Evolutionary conservation across 148 eudicot genomes (phyloP), one percentile per base, ranked within the genome.

Genomic region (Limonium bicolor): DNA sequence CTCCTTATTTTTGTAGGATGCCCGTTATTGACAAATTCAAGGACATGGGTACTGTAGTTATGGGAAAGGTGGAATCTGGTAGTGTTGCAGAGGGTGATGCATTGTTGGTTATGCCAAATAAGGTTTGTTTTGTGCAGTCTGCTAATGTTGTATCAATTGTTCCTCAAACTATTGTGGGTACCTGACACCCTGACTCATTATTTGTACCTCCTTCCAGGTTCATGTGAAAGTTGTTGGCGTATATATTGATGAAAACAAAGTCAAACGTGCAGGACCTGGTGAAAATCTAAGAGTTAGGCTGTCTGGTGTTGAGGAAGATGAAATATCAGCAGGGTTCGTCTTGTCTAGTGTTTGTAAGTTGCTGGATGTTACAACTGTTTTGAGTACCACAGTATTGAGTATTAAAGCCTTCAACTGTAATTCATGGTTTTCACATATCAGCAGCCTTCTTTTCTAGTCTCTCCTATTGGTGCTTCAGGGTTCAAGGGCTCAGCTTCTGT

Each of bases 1-100:
- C 7, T 31, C 11, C 7, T 38, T 27, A 32, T 4, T 12, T 20
- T 38, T 66, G 66, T 49, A 84, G 95, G 64, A 50, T 88, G 75
- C 92, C 93, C 36, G 64, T 88, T 29, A 66, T 72, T 23, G 87
- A 80, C 64, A 84, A 77, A 65, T 88, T 84, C 36, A 88, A 90
- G 67, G 93, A 84, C 51, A 60, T 84, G 82, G 93, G 87, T 38
- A 84, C 87, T 41, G 93, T 84, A 57, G 77, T 80, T 21, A 90
- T 80, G 97, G 95, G 97, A 13, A 90, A 90, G 67, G 64, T 76
- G 13, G 95, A 90, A 50, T 80, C 95, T 60, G 97, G 97, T 17
- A 74, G 70, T 47, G 32, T 90, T n/a, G 56, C 67, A 4, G 95
- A 84, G 66, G 97, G 95, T 27, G 87, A 80, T 41, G 66, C 36